Base-by-base conservation (phyloP, 306 rosid genomes). In the Hippophae rhamnoides region DNA sequence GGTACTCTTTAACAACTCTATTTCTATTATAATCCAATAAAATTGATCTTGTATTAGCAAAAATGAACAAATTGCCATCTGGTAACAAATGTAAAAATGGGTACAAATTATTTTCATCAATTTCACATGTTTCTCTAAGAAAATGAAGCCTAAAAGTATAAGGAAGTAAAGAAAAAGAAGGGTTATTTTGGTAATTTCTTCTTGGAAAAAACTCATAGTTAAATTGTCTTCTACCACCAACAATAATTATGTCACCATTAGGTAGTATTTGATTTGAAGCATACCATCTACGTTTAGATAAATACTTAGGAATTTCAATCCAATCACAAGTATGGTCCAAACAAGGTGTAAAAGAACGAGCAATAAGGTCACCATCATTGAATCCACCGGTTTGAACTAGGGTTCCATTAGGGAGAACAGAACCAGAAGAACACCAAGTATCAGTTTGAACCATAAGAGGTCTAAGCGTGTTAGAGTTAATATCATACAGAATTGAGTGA, bases 351-450 rank as follows among this genome's bases (percentile, higher is more conserved):
- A 92, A 92, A 48, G 76, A 52, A 3, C 98, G 83, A 41, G 85
- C 60, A 0, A 52, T 51, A 1, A 62, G 92, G 0, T 79, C 83
- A 0, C 95, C 95, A 13, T 82, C 95, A 43, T 81, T 81, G 75
- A 31, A 85, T n/a, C 95, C 98, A 1, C 96, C 96, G 1, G 83
- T 87, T 63, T 92, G 95, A 65, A 87, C 14, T 3, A 92, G 75
- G 13, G 89, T 78, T 6, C 96, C 96, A 52, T 85, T 74, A 0
- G 87, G 79, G 41, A 81, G 83, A 48, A 86, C 78, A 0, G 89
- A 62, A 6, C 84, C 98, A 0, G 96, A 87, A 47, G 98, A 90
- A 60, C 98, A 90, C 94, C 90, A 90, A 0, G 90, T 76, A 58
- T 83, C 92, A 0, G 98, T 77, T 23, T 74, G 86, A 10, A 90